phyloP scores from a whole-genome alignment of 169 alveolate species.

The Cystoisospora suis region DNA sequence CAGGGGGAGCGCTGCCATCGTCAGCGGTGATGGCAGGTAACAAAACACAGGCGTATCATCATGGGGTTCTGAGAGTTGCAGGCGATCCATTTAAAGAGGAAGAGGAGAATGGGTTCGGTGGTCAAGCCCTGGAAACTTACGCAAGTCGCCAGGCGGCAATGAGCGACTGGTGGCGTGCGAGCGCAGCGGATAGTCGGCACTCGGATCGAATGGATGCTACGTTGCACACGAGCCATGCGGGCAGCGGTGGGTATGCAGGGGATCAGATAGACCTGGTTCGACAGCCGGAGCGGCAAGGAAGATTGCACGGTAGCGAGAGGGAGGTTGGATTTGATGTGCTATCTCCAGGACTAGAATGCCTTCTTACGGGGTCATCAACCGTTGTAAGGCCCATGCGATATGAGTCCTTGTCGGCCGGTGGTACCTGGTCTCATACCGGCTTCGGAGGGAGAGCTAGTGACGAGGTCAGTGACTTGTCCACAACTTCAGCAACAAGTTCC shows the following conservation, averaged over 20 bases:
- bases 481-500: slow-evolving; percentile 3
- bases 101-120: background rate
- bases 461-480: slow-evolving; percentile 12
- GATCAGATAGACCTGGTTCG: background rate
- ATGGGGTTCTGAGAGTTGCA: background rate
- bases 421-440: background rate
- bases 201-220: too few relatives aligned
- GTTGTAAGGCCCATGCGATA: background rate
- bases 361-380: background rate
- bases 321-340: background rate
- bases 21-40: background rate
- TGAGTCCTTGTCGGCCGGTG: background rate
- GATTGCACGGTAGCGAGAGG: background rate
- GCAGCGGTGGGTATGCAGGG: background rate
- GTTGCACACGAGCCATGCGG: background rate
- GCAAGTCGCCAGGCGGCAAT: background rate
- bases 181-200: too few relatives aligned
- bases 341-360: background rate
- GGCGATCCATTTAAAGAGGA: background rate
- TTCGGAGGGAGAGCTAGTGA: background rate
- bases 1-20: background rate
- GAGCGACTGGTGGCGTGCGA: too few relatives aligned
- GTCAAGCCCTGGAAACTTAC: background rate
- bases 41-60: background rate
- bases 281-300: too few relatives aligned